A percentile compares a stretch with the other conserved stretches of the same genome.
phyloP scores from a whole-genome alignment of 371 early-diverging fungal genomes.

The Apophysomyces sp. region DNA sequence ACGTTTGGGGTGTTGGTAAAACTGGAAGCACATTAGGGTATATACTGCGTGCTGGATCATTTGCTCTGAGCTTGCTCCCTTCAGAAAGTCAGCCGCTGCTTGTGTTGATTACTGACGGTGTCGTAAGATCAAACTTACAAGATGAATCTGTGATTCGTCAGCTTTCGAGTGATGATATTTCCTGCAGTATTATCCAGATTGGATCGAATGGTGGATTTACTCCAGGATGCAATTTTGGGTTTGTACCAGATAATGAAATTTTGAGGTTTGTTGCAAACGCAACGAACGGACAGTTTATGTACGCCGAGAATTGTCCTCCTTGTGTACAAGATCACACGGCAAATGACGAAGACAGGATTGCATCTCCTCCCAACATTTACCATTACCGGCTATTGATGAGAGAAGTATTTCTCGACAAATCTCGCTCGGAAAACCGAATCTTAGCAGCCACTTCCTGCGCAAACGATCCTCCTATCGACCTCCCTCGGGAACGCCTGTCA shows the following conservation, averaged over 20 bases:
- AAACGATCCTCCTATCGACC: slow-evolving; percentile 40
- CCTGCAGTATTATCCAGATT: slow-evolving; percentile 80
- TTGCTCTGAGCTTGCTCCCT: slow-evolving; percentile 70
- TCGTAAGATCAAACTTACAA: slow-evolving; percentile 65
- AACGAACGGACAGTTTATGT: slow-evolving; percentile 79
- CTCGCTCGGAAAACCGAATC: slow-evolving; percentile 36
- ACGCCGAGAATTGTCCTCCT: slow-evolving; percentile 64
- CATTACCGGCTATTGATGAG: slow-evolving; percentile 74
- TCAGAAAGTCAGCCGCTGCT: slow-evolving; percentile 65
- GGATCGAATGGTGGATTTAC: slow-evolving; percentile 62
- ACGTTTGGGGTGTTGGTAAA: slow-evolving; percentile 62
- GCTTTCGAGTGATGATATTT: slow-evolving; percentile 52
- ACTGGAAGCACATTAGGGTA: slow-evolving; percentile 61
- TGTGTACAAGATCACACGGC: background rate
- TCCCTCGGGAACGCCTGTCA: slow-evolving; percentile 46
- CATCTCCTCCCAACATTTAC: slow-evolving; percentile 70
- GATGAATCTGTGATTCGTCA: slow-evolving; percentile 50
- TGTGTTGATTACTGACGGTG: slow-evolving; percentile 85
- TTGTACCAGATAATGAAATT: slow-evolving; percentile 86
- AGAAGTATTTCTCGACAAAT: slow-evolving; percentile 56
- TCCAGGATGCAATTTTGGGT: slow-evolving; percentile 82
- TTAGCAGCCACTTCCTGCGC: background rate
- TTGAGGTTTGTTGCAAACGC: slow-evolving; percentile 79
- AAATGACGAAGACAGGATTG: background rate
- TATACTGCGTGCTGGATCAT: slow-evolving; percentile 66